phyloP scores from a whole-genome alignment of 305 asterid species.

The Fraxinus ornus region DNA sequence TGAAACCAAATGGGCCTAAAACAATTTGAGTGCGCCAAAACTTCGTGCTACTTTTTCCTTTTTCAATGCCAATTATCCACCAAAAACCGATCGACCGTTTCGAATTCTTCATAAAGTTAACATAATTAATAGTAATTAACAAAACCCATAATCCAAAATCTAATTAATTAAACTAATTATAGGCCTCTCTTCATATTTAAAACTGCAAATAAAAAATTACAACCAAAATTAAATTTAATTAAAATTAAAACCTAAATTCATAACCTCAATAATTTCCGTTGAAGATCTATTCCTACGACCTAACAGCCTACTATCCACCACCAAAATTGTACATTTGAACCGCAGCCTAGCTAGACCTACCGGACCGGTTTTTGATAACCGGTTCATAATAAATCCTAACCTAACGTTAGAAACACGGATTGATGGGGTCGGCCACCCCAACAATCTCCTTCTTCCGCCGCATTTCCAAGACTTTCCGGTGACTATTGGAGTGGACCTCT shows the following conservation, averaged over 20 bases:
- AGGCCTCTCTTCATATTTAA: slow-evolving; percentile 16
- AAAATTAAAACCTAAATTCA: slow-evolving; percentile 30
- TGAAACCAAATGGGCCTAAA: slow-evolving; percentile 35
- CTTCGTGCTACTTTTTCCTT: not conserved
- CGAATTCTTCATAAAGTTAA: slow-evolving; percentile 38
- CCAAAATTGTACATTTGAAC: slow-evolving; percentile 53
- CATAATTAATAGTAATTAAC: slow-evolving; percentile 16
- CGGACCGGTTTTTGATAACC: slow-evolving; percentile 28
- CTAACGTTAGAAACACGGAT: slow-evolving; percentile 43
- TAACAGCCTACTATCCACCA: slow-evolving; percentile 38
- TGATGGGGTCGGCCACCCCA: slow-evolving; percentile 22
- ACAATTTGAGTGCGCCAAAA: slow-evolving; percentile 7
- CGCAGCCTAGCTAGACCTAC: slow-evolving; percentile 28
- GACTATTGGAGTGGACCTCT: slow-evolving; percentile 81
- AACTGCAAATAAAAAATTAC: slow-evolving; percentile 40
- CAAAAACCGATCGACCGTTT: slow-evolving; percentile 54
- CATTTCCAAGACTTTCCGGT: slow-evolving; percentile 96
- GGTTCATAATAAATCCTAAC: slow-evolving; percentile 22
- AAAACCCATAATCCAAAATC: slow-evolving; percentile 3
- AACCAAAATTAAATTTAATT: slow-evolving; percentile 1
- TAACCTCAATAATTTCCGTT: slow-evolving; percentile 40
- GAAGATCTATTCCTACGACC: slow-evolving; percentile 29
- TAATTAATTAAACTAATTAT: slow-evolving; percentile 10
- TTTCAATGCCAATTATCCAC: slow-evolving; percentile 24
- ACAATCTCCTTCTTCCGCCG: slow-evolving; percentile 59